Conservation (phyloP, 2,329 filamentous ascomycete genomes). For the Cyphellophora attinorum region DNA sequence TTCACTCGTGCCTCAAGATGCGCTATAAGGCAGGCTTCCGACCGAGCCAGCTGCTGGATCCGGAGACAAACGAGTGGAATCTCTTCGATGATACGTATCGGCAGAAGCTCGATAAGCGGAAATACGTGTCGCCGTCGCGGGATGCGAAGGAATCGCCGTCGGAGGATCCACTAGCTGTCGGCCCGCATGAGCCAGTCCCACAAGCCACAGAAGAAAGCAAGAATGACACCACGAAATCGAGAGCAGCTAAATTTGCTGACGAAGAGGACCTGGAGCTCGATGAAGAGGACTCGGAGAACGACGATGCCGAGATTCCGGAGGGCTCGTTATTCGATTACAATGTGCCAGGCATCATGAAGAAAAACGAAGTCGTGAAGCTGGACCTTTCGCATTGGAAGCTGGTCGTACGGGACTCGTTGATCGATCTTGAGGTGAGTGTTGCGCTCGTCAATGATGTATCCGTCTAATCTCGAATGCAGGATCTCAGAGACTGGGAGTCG, state of each 20-base stretch:
- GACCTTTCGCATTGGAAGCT: conserved; percentile 36
- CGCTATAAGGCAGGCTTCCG: conserved; percentile 38
- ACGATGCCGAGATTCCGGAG: conserved; percentile 22
- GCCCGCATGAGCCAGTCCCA: neutral
- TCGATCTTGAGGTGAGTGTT: conserved; percentile 31
- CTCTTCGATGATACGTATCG: conserved; percentile 32
- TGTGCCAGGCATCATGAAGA: conserved; percentile 37
- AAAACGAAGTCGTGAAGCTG: conserved; percentile 30
- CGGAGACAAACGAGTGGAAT: conserved; percentile 36
- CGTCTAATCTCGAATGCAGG: conserved; percentile 20
- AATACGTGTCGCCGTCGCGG: conserved; percentile 35
- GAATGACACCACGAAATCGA: conserved; percentile 10
- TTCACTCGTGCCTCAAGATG: conserved; percentile 47
- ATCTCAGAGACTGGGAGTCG: conserved; percentile 37
- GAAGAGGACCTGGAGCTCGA: conserved; percentile 19
- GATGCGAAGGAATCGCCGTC: conserved; percentile 21
- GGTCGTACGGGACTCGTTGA: conserved; percentile 29
- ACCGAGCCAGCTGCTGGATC: conserved; percentile 41
- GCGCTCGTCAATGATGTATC: neutral
- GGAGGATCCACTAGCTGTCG: neutral
- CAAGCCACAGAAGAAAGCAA: conserved; percentile 7
- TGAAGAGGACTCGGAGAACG: conserved; percentile 22
- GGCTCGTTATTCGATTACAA: conserved; percentile 34
- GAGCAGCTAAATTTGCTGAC: conserved; percentile 11
- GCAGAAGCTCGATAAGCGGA: conserved; percentile 30